phyloP scores from a whole-genome alignment of 257 asterid genomes.

The Cordia subcordata region DNA sequence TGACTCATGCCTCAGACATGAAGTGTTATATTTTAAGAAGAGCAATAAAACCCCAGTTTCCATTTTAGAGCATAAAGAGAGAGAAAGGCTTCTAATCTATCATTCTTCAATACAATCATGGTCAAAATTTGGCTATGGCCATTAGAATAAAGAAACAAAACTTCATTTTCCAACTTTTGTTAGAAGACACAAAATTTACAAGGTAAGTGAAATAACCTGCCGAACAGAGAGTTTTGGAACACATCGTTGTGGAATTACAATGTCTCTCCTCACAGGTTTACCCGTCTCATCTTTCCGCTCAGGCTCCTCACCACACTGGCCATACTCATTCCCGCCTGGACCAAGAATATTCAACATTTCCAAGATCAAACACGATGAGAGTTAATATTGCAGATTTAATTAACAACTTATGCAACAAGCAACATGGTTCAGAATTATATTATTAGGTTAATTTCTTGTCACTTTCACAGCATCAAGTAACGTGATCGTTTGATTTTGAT shows the following conservation, averaged over 20 bases:
- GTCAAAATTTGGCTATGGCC: neutral
- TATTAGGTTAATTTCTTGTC: neutral
- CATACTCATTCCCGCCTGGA: slow-evolving; percentile 98
- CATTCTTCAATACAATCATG: neutral
- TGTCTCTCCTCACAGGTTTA: slow-evolving; percentile 86
- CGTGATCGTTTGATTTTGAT: neutral
- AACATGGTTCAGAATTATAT: neutral
- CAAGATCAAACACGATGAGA: neutral
- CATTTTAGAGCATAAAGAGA: neutral
- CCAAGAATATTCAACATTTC: slow-evolving; percentile 1
- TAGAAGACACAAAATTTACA: slow-evolving; percentile 5
- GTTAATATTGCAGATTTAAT: no score
- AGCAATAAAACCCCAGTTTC: no score
- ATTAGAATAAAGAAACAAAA: neutral
- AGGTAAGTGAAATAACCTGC: slow-evolving; percentile 47
- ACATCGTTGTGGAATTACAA: slow-evolving; percentile 85
- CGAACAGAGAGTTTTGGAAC: slow-evolving; percentile 89
- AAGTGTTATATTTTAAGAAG: no score
- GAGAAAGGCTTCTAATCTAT: neutral
- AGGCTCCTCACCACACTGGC: slow-evolving; percentile 99
- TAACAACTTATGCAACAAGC: neutral
- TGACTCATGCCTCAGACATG: no score
- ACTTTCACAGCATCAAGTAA: neutral
- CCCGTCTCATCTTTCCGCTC: slow-evolving; percentile 90
- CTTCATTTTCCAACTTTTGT: slow-evolving; percentile 1